These are phyloP conservation scores for Pichia scutulata DNA, from an alignment of 805 yeast genomes.

Conservation along the genomic window DNA sequence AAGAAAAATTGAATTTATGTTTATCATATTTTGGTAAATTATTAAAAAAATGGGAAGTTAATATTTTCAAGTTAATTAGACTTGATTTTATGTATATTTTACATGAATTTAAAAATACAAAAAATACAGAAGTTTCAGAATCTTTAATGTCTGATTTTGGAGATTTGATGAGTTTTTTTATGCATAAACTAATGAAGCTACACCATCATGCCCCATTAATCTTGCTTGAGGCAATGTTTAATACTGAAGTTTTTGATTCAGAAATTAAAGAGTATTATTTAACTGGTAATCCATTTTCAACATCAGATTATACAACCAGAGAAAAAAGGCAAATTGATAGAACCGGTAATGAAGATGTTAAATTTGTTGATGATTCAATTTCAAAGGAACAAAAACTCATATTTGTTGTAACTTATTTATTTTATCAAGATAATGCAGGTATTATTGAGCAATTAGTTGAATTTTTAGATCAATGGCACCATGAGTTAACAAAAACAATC, in stretches of 20 bases:
- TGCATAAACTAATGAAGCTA: conserved; percentile 47
- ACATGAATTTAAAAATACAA: conserved; percentile 43
- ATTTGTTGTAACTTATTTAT: conserved; percentile 18
- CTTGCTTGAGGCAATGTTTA: conserved; percentile 57
- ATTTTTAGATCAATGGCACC: conserved; percentile 12
- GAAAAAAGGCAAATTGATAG: conserved; percentile 24
- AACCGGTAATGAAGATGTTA: conserved; percentile 11
- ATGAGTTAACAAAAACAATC: conserved; percentile 5
- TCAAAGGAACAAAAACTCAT: conserved; percentile 21
- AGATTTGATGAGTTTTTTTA: conserved; percentile 56
- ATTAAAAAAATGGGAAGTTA: conserved; percentile 54
- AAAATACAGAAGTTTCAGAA: conserved; percentile 41
- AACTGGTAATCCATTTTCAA: conserved; percentile 42
- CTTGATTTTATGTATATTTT: conserved; percentile 64
- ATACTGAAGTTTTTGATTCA: conserved; percentile 40
- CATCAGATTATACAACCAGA: conserved; percentile 23
- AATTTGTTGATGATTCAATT: conserved; percentile 14
- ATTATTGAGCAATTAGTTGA: conserved; percentile 38
- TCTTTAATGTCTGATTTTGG: conserved; percentile 52
- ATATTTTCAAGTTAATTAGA: conserved; percentile 47
- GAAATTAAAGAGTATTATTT: conserved; percentile 45
- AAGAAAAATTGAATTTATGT: conserved; percentile 52
- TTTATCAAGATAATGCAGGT: conserved; percentile 38
- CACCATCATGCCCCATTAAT: conserved; percentile 45
- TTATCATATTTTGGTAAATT: conserved; percentile 65